These are phyloP conservation scores for Trichosporon ovoides DNA, from an alignment of 1,284 basidiomycete genomes.

Conservation along the genomic window DNA sequence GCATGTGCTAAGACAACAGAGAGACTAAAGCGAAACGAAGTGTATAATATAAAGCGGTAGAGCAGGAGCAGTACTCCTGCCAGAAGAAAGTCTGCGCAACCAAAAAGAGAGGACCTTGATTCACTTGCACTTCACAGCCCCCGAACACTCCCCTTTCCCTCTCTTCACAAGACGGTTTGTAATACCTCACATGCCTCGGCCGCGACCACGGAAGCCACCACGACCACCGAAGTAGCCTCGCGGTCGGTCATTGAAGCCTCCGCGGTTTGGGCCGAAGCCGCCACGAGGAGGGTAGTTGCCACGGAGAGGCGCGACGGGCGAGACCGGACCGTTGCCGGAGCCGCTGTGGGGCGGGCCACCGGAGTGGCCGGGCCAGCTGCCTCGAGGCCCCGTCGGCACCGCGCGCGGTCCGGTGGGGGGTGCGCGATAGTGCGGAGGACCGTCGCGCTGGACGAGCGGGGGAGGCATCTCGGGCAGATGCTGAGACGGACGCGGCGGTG, in stretches of 20 bases:
- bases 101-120: neutral
- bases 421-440: slow-evolving; percentile 16
- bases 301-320: slow-evolving; percentile 14
- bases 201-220: slow-evolving; percentile 18
- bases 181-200: slow-evolving; percentile 17
- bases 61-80: neutral
- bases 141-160: neutral
- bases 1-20: neutral
- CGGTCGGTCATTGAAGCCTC: slow-evolving; percentile 13
- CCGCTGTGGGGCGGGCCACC: neutral
- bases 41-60: slow-evolving; percentile 4
- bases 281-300: slow-evolving; percentile 14
- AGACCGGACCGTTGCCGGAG: slow-evolving; percentile 13
- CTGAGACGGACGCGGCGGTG: slow-evolving; percentile 14
- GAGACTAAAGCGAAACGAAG: slow-evolving; percentile 14
- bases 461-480: slow-evolving; percentile 18
- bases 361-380: slow-evolving; percentile 10
- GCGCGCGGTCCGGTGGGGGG: slow-evolving; percentile 19
- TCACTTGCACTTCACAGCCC: neutral
- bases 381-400: slow-evolving; percentile 19
- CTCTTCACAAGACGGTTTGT: neutral
- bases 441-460: slow-evolving; percentile 15
- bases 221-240: slow-evolving; percentile 13
- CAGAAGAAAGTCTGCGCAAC: slow-evolving; percentile 4
- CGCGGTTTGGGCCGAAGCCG: slow-evolving; percentile 10